Conservation (phyloP, 2,329 filamentous ascomycete species). For the Amylocarpus encephaloides region DNA sequence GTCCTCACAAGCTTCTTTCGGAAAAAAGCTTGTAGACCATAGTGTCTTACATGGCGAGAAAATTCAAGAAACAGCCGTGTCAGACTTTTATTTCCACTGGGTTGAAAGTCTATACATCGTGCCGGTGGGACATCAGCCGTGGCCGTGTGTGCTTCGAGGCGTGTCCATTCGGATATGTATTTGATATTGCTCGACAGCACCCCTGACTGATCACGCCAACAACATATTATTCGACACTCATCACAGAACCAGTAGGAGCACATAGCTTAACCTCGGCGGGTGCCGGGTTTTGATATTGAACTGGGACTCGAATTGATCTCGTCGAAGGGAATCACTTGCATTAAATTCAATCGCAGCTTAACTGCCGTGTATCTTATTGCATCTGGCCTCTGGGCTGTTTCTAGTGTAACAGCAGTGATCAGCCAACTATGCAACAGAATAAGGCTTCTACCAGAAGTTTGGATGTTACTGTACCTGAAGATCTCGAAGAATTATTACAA, state of each 20-base stretch:
- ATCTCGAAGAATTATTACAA: constrained; percentile 1
- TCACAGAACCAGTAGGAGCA: not conserved
- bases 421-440: not conserved
- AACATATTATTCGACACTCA: not conserved
- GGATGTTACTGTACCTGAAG: constrained; percentile 6
- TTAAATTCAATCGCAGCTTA: not conserved
- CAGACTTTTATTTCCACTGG: constrained; percentile 43
- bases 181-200: constrained; percentile 10
- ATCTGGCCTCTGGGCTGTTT: not conserved
- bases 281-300: not conserved
- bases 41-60: constrained; percentile 38
- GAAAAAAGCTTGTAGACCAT: not conserved
- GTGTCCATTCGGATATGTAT: constrained; percentile 11
- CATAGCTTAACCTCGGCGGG: not conserved
- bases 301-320: not conserved
- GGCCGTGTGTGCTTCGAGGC: not conserved
- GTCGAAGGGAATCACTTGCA: not conserved
- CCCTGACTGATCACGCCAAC: constrained; percentile 16
- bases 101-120: constrained; percentile 10
- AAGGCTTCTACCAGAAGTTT: not conserved
- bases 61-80: constrained; percentile 43
- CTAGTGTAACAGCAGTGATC: not conserved
- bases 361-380: constrained; percentile 4
- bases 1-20: not conserved
- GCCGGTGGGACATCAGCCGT: constrained; percentile 17